Percentiles rank a stretch among this genome's conserved stretches.
phyloP scores from a whole-genome alignment of 345 rosid species.

The Durio zibethinus region DNA sequence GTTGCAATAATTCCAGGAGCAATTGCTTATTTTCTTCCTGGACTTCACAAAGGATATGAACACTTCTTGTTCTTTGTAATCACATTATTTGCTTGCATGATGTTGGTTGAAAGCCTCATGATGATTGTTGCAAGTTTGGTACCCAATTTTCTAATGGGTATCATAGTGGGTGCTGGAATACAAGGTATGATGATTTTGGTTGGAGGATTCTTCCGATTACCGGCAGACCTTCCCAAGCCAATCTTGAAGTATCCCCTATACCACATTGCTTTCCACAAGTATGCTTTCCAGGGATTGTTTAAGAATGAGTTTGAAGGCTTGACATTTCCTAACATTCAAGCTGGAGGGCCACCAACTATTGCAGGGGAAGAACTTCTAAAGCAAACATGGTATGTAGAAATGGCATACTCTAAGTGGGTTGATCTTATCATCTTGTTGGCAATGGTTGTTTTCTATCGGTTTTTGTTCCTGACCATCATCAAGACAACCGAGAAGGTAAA shows the following conservation, averaged over 20 bases:
- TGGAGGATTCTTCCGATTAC: constrained; percentile 51
- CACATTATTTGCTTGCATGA: constrained; percentile 36
- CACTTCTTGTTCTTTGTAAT: constrained; percentile 35
- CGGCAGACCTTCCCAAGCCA: constrained; percentile 38
- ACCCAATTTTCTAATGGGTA: constrained; percentile 51
- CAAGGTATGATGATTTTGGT: constrained; percentile 47
- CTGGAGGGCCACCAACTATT: not conserved
- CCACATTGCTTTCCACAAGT: constrained; percentile 43
- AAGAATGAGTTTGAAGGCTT: constrained; percentile 53
- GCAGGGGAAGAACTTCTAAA: constrained; percentile 37
- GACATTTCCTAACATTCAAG: constrained; percentile 14
- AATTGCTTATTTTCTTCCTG: constrained; percentile 29
- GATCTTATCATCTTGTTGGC: constrained; percentile 40
- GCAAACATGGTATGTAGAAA: constrained; percentile 37
- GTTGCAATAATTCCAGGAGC: too few relatives aligned
- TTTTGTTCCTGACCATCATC: constrained; percentile 33
- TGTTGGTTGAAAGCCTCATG: constrained; percentile 56
- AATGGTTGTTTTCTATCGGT: constrained; percentile 37
- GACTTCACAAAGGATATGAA: constrained; percentile 33
- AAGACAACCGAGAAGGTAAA: constrained; percentile 32
- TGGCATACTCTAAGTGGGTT: constrained; percentile 52
- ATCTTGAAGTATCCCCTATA: constrained; percentile 48
- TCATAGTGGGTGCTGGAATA: constrained; percentile 50
- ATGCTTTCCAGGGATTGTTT: constrained; percentile 44
- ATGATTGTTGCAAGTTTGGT: constrained; percentile 49